Evolutionary conservation across 345 rosid species (phyloP).

Genomic region (Citrus hindsii): DNA sequence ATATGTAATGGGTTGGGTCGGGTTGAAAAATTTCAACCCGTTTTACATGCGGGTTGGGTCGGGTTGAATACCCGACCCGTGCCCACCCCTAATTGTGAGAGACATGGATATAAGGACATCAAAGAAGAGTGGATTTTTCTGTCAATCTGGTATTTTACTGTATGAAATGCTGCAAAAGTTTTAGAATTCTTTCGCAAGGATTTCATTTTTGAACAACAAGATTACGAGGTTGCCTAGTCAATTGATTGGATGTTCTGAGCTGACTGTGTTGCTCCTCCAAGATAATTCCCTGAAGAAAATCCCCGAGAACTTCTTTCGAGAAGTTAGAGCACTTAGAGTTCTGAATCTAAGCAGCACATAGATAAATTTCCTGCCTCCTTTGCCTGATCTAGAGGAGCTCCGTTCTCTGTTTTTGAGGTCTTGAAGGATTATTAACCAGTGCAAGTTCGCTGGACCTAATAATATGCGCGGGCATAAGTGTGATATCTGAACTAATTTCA

Average conservation of each 20-base stretch:
- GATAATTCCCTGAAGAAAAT: constrained; percentile 30
- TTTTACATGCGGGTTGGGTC: no score
- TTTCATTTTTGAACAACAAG: constrained; percentile 24
- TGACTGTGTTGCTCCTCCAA: constrained; percentile 26
- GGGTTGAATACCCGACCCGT: no score
- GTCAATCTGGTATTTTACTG: constrained; percentile 11
- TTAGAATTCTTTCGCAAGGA: constrained; percentile 5
- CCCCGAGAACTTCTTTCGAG: constrained; percentile 22
- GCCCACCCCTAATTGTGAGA: constrained; percentile 10
- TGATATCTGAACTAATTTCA: constrained; percentile 11
- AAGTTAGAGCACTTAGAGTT: constrained; percentile 19
- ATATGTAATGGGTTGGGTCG: no score
- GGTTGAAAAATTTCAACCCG: no score
- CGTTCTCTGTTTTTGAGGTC: constrained; percentile 18
- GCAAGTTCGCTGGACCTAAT: no score
- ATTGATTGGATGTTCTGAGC: constrained; percentile 12
- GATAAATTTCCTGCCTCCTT: constrained; percentile 20
- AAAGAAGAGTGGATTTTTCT: constrained; percentile 16
- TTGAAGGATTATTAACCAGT: no score
- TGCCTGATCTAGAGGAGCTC: constrained; percentile 15
- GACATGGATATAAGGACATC: constrained; percentile 28
- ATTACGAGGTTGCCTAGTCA: constrained; percentile 15
- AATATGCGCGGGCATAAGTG: no score
- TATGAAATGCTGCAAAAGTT: not conserved
- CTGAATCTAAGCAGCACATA: constrained; percentile 26